Percentiles rank a stretch among this genome's conserved stretches.
Conservation (phyloP, 2,329 filamentous ascomycete species). For the Cadophora luteo-olivacea region DNA sequence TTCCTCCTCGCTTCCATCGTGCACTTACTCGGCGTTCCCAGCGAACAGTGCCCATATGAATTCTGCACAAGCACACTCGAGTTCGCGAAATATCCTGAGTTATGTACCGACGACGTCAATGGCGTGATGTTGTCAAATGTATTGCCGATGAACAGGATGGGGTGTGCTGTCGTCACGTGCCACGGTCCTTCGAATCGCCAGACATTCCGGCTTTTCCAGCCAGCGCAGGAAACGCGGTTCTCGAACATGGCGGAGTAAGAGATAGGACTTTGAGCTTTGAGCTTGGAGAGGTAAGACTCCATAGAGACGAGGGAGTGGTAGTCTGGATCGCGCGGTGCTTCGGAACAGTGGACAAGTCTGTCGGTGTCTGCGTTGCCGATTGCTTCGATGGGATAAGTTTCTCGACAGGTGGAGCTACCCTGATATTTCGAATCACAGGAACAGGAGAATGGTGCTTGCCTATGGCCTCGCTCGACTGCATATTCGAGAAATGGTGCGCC, state of each 20-base stretch:
- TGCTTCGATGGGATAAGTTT: conserved; percentile 10
- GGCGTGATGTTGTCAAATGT: conserved; percentile 45
- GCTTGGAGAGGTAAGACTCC: background rate
- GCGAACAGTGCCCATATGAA: conserved; percentile 52
- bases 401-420: background rate
- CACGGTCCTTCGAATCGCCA: conserved; percentile 35
- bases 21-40: conserved; percentile 45
- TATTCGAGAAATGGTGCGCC: conserved; percentile 11
- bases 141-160: conserved; percentile 45
- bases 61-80: conserved; percentile 40
- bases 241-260: background rate
- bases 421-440: background rate
- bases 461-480: background rate
- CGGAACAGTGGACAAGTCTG: background rate
- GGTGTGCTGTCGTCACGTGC: conserved; percentile 36
- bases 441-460: background rate
- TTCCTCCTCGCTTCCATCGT: conserved; percentile 38
- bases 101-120: conserved; percentile 36
- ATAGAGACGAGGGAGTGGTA: background rate
- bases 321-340: background rate
- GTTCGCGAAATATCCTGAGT: conserved; percentile 33
- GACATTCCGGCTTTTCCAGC: background rate
- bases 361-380: background rate
- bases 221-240: background rate
- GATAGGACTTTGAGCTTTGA: background rate